Evolutionary conservation across 352 stramenopile species (phyloP).

Genomic region (Phytopythium kandeliae): DNA sequence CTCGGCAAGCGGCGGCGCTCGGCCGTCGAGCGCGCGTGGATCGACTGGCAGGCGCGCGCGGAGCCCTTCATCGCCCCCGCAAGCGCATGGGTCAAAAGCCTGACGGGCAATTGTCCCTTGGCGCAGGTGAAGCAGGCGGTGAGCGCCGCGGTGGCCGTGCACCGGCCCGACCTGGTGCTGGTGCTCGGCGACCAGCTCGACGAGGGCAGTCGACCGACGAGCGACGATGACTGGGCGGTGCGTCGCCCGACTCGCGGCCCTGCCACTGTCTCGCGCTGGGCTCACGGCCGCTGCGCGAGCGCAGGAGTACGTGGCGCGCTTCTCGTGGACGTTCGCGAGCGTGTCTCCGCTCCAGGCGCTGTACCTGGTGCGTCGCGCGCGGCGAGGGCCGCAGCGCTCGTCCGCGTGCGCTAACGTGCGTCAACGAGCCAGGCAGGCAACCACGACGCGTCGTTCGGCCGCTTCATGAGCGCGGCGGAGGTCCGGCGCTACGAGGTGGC

Average conservation of each 20-base stretch:
- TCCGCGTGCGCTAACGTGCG: no score
- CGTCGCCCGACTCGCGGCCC: background rate
- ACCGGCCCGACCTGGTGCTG: constrained; percentile 50
- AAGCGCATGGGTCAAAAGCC: no score
- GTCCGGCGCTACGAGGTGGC: constrained; percentile 49
- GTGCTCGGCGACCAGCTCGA: constrained; percentile 74
- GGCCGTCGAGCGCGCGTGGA: constrained; percentile 55
- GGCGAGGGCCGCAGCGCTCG: no score
- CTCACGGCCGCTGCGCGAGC: no score
- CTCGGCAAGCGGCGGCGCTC: constrained; percentile 59
- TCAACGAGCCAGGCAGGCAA: constrained; percentile 53
- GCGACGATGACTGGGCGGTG: constrained; percentile 44
- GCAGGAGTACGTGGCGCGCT: constrained; percentile 46
- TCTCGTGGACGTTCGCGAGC: constrained; percentile 34
- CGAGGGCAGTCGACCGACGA: constrained; percentile 52
- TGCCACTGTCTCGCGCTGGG: no score
- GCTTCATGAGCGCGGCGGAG: constrained; percentile 28
- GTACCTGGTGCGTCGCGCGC: constrained; percentile 45
- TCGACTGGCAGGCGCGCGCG: constrained; percentile 64
- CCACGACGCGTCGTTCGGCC: constrained; percentile 69
- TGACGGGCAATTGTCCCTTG: no score
- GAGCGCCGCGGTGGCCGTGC: constrained; percentile 34
- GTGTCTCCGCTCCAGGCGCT: constrained; percentile 39
- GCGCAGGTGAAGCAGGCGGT: constrained; percentile 33
- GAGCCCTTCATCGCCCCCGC: no score